Conservation (phyloP, 176 grass and related monocot genomes). For the Tillandsia fasciculata region DNA sequence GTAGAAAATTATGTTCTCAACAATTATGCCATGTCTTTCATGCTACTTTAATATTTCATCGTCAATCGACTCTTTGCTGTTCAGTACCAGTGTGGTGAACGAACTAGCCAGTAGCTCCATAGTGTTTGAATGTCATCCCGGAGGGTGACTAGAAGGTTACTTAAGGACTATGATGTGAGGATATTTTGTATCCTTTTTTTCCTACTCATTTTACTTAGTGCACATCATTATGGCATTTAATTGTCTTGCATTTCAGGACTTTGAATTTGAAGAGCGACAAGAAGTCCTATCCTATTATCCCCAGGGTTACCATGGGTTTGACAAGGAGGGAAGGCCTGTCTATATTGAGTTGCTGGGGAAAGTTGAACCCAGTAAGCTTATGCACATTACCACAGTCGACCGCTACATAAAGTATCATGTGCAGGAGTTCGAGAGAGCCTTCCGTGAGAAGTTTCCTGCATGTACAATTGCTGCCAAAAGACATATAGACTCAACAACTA, state of each 20-base stretch:
- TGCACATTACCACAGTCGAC: constrained; percentile 72
- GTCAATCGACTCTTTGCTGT: not conserved
- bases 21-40: not conserved
- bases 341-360: constrained; percentile 95
- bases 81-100: not conserved
- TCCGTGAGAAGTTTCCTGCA: constrained; percentile 87
- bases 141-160: no score
- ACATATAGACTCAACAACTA: constrained; percentile 75
- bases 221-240: not conserved
- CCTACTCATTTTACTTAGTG: not conserved
- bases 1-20: not conserved
- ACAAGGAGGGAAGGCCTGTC: constrained; percentile 66
- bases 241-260: constrained; percentile 49
- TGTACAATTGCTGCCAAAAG: constrained; percentile 93
- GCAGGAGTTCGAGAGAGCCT: constrained; percentile 94
- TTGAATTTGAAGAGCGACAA: constrained; percentile 76
- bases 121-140: not conserved
- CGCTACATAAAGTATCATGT: constrained; percentile 99
- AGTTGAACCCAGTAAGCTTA: constrained; percentile 83
- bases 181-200: not conserved
- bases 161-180: not conserved
- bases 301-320: constrained; percentile 86
- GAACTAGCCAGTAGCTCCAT: not conserved
- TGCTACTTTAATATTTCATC: not conserved
- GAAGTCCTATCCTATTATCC: constrained; percentile 73